Percentiles rank a stretch among this genome's conserved stretches.
These are phyloP conservation scores for Mikania micrantha DNA, from an alignment of 129 eudicot genomes.

Conservation along the genomic window DNA sequence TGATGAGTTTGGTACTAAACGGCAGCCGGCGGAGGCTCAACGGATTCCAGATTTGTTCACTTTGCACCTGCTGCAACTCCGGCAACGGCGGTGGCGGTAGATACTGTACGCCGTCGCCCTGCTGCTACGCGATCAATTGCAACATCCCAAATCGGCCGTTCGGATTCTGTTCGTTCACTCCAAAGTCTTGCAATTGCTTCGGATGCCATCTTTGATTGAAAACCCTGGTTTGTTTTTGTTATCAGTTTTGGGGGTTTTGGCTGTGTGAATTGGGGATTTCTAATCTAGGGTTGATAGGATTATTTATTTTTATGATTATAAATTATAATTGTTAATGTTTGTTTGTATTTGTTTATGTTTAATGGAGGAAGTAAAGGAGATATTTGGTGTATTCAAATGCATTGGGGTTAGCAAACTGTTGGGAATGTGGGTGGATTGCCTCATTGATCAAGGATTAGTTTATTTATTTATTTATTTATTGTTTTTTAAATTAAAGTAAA, in stretches of 20 bases:
- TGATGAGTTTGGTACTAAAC: constrained; percentile 39
- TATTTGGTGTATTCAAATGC: constrained; percentile 22
- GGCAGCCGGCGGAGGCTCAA: constrained; percentile 52
- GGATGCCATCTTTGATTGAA: constrained; percentile 46
- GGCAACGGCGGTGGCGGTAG: constrained; percentile 25
- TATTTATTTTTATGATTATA: neutral
- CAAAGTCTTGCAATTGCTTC: constrained; percentile 80
- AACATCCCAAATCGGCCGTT: constrained; percentile 91
- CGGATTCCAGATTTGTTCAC: constrained; percentile 72
- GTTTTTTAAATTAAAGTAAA: too few species aligned
- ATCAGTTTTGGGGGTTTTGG: constrained; percentile 13
- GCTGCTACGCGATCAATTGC: constrained; percentile 85
- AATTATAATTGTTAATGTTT: neutral
- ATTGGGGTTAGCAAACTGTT: constrained; percentile 21
- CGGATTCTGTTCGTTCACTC: constrained; percentile 82
- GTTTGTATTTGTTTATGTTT: neutral
- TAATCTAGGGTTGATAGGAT: neutral
- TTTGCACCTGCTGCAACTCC: constrained; percentile 60
- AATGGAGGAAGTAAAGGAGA: constrained; percentile 14
- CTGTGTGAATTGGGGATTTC: neutral
- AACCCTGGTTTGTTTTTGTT: neutral
- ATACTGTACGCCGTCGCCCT: constrained; percentile 74
- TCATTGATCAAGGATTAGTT: neutral
- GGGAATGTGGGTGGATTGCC: constrained; percentile 23
- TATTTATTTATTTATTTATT: too few species aligned